These are phyloP conservation scores for Suillus plorans DNA, from an alignment of 768 basidiomycete species.

Conservation along the genomic window DNA sequence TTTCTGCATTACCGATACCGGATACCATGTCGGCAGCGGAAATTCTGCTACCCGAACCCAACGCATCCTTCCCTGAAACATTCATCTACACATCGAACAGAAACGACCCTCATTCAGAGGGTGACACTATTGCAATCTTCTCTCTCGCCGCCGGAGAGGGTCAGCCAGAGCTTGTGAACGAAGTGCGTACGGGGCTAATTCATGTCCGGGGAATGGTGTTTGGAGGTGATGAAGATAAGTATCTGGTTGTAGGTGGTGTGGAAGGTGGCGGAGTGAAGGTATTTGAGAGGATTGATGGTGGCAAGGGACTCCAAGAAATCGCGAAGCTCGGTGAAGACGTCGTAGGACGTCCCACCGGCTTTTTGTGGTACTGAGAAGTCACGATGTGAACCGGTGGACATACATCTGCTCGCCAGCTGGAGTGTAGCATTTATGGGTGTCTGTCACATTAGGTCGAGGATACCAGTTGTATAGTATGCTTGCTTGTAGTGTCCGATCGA, in stretches of 20 bases:
- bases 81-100: conserved; percentile 78
- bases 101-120: conserved; percentile 65
- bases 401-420: no score
- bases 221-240: conserved; percentile 60
- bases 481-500: background rate
- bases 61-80: conserved; percentile 48
- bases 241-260: conserved; percentile 63
- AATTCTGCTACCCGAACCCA: conserved; percentile 58
- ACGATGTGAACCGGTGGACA: background rate
- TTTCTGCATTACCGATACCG: conserved; percentile 43
- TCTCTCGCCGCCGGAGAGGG: conserved; percentile 45
- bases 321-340: conserved; percentile 38
- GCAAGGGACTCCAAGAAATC: conserved; percentile 53
- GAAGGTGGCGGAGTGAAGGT: conserved; percentile 68
- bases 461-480: background rate
- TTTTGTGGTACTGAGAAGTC: conserved; percentile 36
- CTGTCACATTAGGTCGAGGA: background rate
- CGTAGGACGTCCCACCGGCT: conserved; percentile 37
- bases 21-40: conserved; percentile 66
- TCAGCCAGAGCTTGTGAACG: conserved; percentile 50
- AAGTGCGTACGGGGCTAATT: conserved; percentile 66
- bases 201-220: conserved; percentile 72
- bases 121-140: conserved; percentile 75
- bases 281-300: conserved; percentile 64
- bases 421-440: background rate